phyloP scores from a whole-genome alignment of 176 grass and related monocot species.

The Eremochloa ophiuroides region DNA sequence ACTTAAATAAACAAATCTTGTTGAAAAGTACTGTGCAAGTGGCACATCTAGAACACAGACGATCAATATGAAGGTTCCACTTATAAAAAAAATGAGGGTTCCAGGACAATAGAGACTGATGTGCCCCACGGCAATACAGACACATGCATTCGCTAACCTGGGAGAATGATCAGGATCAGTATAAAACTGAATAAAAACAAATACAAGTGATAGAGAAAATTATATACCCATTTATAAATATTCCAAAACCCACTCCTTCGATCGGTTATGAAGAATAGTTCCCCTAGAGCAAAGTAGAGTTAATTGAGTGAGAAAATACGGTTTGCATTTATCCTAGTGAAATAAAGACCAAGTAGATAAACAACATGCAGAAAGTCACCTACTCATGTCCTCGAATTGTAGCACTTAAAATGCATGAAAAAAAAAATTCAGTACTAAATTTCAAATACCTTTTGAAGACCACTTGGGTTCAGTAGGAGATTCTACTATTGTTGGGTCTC shows the following conservation, averaged over 20 bases:
- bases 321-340: neutral
- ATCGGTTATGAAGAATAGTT: slow-evolving; percentile 89
- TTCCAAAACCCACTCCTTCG: slow-evolving; percentile 87
- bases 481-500: slow-evolving; percentile 60
- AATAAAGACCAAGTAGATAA: neutral
- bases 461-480: slow-evolving; percentile 98
- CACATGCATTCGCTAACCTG: neutral
- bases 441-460: slow-evolving; percentile 74
- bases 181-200: slow-evolving; percentile 14
- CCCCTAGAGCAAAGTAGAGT: slow-evolving; percentile 51
- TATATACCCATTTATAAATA: slow-evolving; percentile 96
- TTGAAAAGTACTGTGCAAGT: neutral
- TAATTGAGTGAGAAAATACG: slow-evolving; percentile 24
- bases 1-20: neutral
- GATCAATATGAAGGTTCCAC: neutral
- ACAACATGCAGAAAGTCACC: neutral
- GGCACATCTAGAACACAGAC: slow-evolving; percentile 1
- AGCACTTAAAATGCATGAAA: neutral
- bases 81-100: too few species aligned
- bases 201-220: slow-evolving; percentile 12
- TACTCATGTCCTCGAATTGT: neutral
- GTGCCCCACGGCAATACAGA: neutral
- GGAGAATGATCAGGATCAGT: neutral
- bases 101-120: neutral
- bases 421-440: neutral